Percentiles rank a stretch among this genome's conserved stretches.
Evolutionary conservation across 805 yeast genomes (phyloP).

Genomic region (Starmera dryadoides): DNA sequence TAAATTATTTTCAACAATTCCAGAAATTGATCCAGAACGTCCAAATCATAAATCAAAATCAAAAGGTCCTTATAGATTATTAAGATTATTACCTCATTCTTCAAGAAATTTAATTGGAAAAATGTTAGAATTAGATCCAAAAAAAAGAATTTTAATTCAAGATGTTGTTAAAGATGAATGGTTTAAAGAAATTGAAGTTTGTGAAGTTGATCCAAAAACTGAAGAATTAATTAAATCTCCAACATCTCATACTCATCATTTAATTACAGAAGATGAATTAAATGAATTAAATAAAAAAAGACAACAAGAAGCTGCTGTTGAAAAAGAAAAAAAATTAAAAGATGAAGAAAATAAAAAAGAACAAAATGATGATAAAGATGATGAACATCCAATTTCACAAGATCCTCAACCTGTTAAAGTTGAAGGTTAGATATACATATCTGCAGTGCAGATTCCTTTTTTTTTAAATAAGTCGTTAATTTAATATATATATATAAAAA

Average conservation of each 20-base stretch:
- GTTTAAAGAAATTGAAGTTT: slow-evolving; percentile 46
- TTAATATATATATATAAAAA: too few species aligned
- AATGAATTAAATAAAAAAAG: slow-evolving; percentile 30
- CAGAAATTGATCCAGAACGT: slow-evolving; percentile 22
- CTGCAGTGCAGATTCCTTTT: not conserved
- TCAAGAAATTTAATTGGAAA: slow-evolving; percentile 52
- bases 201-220: slow-evolving; percentile 29
- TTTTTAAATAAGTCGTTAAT: not conserved
- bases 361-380: slow-evolving; percentile 5
- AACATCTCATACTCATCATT: slow-evolving; percentile 53
- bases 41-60: slow-evolving; percentile 32
- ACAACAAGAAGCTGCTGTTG: slow-evolving; percentile 20
- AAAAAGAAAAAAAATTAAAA: slow-evolving; percentile 10
- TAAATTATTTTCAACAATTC: slow-evolving; percentile 49
- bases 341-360: slow-evolving; percentile 7
- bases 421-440: slow-evolving; percentile 6
- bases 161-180: slow-evolving; percentile 53
- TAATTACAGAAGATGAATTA: slow-evolving; percentile 61
- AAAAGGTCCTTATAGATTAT: slow-evolving; percentile 65
- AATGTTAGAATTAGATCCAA: slow-evolving; percentile 61
- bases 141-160: slow-evolving; percentile 48
- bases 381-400: not conserved
- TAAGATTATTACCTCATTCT: slow-evolving; percentile 62
- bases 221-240: slow-evolving; percentile 19
- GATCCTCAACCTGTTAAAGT: slow-evolving; percentile 1